Percentiles rank a stretch among this genome's conserved stretches.
phyloP scores from a whole-genome alignment of 805 yeast species.

The Saccharomycopsis sp. region DNA sequence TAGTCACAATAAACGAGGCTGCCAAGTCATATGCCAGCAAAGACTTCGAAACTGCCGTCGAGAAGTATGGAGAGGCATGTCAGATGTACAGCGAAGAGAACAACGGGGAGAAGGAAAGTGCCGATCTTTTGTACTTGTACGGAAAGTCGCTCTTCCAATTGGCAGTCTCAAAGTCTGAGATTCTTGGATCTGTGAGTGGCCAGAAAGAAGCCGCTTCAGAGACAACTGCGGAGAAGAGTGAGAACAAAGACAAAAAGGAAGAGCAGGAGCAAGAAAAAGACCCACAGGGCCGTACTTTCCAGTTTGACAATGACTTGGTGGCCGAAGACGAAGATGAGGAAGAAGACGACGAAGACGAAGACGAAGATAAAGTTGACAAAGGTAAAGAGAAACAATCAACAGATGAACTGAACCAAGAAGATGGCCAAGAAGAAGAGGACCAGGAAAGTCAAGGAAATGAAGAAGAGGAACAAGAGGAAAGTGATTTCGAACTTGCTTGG shows the following conservation, averaged over 20 bases:
- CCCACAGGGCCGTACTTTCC: constrained; percentile 12
- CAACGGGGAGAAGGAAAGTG: constrained; percentile 53
- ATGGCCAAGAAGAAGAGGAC: constrained; percentile 32
- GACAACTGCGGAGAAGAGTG: constrained; percentile 21
- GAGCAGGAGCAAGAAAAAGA: constrained; percentile 21
- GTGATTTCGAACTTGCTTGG: constrained; percentile 75
- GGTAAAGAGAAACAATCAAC: constrained; percentile 32
- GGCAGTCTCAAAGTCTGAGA: constrained; percentile 68
- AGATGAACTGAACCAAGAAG: constrained; percentile 30
- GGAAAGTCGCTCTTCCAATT: constrained; percentile 75
- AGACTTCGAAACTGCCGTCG: constrained; percentile 65
- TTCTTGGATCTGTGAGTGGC: constrained; percentile 49
- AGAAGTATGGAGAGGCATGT: constrained; percentile 76
- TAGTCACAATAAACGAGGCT: constrained; percentile 50
- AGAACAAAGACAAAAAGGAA: constrained; percentile 11
- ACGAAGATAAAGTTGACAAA: constrained; percentile 19
- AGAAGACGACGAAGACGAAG: constrained; percentile 25
- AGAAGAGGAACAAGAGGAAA: constrained; percentile 24
- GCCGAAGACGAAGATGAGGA: constrained; percentile 23
- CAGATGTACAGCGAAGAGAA: constrained; percentile 42
- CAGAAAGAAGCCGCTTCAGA: constrained; percentile 11
- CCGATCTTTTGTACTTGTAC: constrained; percentile 60
- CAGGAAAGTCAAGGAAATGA: constrained; percentile 28
- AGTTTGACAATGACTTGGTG: constrained; percentile 22
- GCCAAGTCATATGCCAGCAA: constrained; percentile 58